Base-by-base conservation (phyloP, 1,139 yeast species). In the Pichia inconspicua region DNA sequence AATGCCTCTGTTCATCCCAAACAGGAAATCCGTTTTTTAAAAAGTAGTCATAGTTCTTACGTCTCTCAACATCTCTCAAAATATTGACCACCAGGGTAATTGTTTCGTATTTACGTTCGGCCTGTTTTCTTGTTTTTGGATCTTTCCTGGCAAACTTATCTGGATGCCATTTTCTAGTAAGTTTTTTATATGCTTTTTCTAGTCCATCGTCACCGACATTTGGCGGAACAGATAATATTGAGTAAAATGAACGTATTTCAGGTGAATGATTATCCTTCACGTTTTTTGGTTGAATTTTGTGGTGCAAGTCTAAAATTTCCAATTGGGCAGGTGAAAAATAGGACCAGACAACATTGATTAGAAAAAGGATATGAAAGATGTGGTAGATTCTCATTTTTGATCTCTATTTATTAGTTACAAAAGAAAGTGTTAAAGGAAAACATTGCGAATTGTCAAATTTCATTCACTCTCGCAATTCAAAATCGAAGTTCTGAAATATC, bases 41-140 rank as follows among this genome's bases (percentile, higher is more conserved):
- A 66, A 87, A 92, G 65, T 82, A 90, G 64, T 92, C 97, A 64
- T 92, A 92, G 17, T 92, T 73, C 55, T 82, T 83, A 52, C 84
- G 78, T 50, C 77, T 74, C 10, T 78, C 72, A 38, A 53, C 53
- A 44, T 77, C 75, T 53, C 89, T 71, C 51, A 90, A 73, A 48
- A 89, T 82, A 59, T 84, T 78, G 43, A 88, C 84, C 19, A 87
- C 88, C 31, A 80, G 66, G 25, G 92, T 84, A 44, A 90, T 73
- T 39, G 92, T 69, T 55, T 89, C 85, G 63, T 83, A 90, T 45
- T 84, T 73, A 51, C 74, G 77, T 58, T 74, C 80, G 3, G 77
- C 79, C 32, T 57, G 53, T 22, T 40, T 32, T 55, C 69, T 71
- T 58, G 64, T 78, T 67, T 48, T 74, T 64, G 55, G 44, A 53